Conservation (phyloP, 1,139 yeast species). For the Hyphopichia pseudoburtonii region DNA sequence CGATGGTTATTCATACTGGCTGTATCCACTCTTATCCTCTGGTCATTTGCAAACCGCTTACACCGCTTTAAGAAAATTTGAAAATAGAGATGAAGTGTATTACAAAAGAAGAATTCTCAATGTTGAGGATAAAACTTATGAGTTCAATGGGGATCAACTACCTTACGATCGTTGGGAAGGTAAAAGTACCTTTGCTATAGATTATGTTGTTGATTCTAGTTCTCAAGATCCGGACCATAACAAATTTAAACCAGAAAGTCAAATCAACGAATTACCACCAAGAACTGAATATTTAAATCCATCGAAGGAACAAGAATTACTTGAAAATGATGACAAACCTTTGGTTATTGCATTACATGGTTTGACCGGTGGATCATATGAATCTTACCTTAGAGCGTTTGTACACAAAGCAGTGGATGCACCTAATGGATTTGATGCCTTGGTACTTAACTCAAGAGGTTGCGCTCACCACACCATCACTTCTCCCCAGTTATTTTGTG, state of each 20-base stretch:
- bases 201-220: conserved; percentile 32
- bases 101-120: conserved; percentile 38
- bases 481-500: conserved; percentile 59
- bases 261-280: conserved; percentile 40
- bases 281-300: conserved; percentile 44
- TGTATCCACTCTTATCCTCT: conserved; percentile 39
- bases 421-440: conserved; percentile 47
- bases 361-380: conserved; percentile 63
- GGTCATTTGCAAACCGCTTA: conserved; percentile 52
- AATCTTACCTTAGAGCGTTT: conserved; percentile 52
- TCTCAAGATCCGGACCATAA: conserved; percentile 20
- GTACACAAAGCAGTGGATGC: conserved; percentile 32
- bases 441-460: conserved; percentile 59
- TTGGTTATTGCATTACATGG: conserved; percentile 58
- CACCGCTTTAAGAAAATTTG: conserved; percentile 42
- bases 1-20: conserved; percentile 31
- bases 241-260: conserved; percentile 32
- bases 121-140: conserved; percentile 32
- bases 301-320: conserved; percentile 25
- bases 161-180: conserved; percentile 46
- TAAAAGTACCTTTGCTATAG: conserved; percentile 39
- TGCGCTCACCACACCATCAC: conserved; percentile 60
- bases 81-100: conserved; percentile 31
- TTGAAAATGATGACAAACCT: conserved; percentile 44
- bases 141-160: conserved; percentile 27